Base-by-base conservation (phyloP, 1,284 basidiomycete species). In the Malassezia equina region DNA sequence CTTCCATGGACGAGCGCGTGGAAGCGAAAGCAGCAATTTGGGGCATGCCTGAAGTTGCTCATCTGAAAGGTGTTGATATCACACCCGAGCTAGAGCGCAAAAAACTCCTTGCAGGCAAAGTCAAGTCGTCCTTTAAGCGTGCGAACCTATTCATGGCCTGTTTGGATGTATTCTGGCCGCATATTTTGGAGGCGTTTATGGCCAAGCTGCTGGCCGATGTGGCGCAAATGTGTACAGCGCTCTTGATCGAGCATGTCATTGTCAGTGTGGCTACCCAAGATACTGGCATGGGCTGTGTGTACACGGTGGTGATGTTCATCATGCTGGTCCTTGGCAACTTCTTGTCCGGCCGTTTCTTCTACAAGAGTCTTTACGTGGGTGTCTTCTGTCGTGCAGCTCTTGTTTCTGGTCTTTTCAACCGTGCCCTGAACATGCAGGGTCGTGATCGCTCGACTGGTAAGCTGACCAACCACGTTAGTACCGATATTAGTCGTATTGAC, bases 381-480 rank as follows among this genome's bases (percentile, higher is more conserved):
- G 88, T 94, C 8, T 80, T 93, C 19, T 72, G 88, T 4, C 84
- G 90, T 42, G 84, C 85, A 3, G 90, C 89, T 0, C 81, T 95
- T 52, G 94, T 95, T 66, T 84, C 87, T 0, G 84, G 86, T 8
- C 85, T 95, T 52, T 96, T 91, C 75, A 80, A 82, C 28, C 83
- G 85, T 44, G 83, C 88, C 1, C 80, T 94, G 29, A 81, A 79
- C 33, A 79, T 95, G 44, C 86, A 85, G 3, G 82, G 86, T 19
- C 85, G 88, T 47, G 83, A 88, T 8, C 82, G 90, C n/a, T 83
- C 84, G 2, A 84, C 84, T 21, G 89, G 89, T 33, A 85, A 85
- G 68, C 81, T 91, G 36, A 84, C 93, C 59, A 93, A 90, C 68
- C 88, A 91, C 76, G 91, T 95, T 62, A 90, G 87, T 4, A 91